Evolutionary conservation across 140 eudicot genomes (phyloP).

Genomic region (Oenanthe javanica): DNA sequence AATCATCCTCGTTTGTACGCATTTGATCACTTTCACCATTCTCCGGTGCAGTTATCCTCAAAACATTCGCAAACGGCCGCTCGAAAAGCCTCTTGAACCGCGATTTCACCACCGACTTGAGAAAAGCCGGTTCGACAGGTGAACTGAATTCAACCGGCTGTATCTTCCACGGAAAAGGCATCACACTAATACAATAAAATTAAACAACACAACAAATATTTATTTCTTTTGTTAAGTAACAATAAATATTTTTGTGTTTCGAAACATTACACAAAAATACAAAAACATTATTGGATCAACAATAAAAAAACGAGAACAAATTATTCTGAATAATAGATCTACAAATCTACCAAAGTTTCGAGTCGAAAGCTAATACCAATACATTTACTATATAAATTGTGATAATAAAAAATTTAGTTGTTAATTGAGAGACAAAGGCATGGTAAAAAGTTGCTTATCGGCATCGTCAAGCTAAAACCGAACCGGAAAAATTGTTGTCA

Average conservation of each 20-base stretch:
- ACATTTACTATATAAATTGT: not conserved
- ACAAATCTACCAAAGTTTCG: not conserved
- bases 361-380: conserved; percentile 27
- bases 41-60: conserved; percentile 30
- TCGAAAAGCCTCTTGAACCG: conserved; percentile 57
- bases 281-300: too few relatives aligned
- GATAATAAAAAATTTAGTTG: not conserved
- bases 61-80: conserved; percentile 32
- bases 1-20: conserved; percentile 12
- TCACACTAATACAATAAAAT: not conserved
- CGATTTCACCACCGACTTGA: conserved; percentile 46
- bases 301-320: too few relatives aligned
- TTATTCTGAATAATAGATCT: conserved; percentile 8
- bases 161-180: conserved; percentile 62
- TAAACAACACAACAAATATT: too few relatives aligned
- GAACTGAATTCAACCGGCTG: conserved; percentile 54
- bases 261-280: not conserved
- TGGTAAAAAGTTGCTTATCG: not conserved
- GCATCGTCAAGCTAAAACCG: not conserved
- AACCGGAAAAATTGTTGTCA: not conserved
- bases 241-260: not conserved
- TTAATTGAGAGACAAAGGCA: conserved; percentile 28
- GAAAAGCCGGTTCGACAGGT: conserved; percentile 12
- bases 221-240: not conserved
- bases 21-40: not conserved